A percentile compares a stretch with the other conserved stretches of the same genome.
Evolutionary conservation across 208 protist species (phyloP).

Genomic region (Crithidia sp.): DNA sequence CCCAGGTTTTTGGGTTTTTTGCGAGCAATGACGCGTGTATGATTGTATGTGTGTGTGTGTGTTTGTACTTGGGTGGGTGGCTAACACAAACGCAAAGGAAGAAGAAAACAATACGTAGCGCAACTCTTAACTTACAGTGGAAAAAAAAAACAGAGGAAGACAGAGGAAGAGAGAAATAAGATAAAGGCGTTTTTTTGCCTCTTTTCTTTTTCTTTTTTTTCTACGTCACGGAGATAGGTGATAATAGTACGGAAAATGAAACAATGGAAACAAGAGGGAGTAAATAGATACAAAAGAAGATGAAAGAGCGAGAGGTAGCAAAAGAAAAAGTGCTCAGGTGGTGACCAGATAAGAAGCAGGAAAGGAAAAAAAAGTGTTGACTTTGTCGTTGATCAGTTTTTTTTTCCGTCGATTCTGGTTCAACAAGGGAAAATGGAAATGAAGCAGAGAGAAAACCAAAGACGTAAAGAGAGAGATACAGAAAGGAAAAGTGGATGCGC

Average conservation of each 20-base stretch:
- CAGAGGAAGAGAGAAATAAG: background rate
- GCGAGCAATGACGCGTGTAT: too few species aligned
- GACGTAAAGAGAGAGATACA: background rate
- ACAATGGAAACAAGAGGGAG: background rate
- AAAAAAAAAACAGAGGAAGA: background rate
- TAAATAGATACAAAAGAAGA: conserved; percentile 1
- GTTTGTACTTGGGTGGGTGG: background rate
- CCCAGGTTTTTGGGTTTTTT: too few species aligned
- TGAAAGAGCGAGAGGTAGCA: background rate
- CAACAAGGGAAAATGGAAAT: too few species aligned
- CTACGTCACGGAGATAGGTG: background rate
- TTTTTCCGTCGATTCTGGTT: too few species aligned
- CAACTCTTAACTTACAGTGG: background rate
- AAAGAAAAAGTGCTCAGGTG: background rate
- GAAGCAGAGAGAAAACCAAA: background rate
- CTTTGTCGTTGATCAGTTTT: background rate
- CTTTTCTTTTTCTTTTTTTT: background rate
- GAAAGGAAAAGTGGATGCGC: background rate
- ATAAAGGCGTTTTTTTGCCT: background rate
- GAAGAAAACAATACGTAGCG: too few species aligned
- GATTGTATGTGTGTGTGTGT: background rate
- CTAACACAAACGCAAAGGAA: too few species aligned
- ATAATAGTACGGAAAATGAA: background rate
- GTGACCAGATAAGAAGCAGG: background rate
- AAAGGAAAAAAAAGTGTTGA: background rate